phyloP scores from a whole-genome alignment of 148 eudicot species.

The Rheum nobile region DNA sequence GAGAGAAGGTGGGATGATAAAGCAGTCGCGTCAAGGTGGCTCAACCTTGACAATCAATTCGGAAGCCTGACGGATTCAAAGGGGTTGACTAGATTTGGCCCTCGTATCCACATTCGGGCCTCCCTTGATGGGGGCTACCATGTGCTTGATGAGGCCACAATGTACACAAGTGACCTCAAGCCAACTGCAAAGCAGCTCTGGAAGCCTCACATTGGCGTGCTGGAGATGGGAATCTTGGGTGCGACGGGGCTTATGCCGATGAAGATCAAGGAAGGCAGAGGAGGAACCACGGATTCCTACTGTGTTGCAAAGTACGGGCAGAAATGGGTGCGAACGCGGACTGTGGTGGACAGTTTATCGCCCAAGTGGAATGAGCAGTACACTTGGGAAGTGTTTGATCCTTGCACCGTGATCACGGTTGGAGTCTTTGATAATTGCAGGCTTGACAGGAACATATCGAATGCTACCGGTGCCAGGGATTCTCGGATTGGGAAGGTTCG shows the following conservation, averaged over 20 bases:
- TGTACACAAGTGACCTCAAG: conserved; percentile 76
- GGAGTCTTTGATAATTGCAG: conserved; percentile 81
- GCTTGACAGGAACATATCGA: conserved; percentile 35
- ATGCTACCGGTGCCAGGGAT: conserved; percentile 31
- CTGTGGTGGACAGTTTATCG: conserved; percentile 58
- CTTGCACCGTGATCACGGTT: conserved; percentile 83
- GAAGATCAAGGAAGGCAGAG: conserved; percentile 74
- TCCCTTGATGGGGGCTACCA: conserved; percentile 87
- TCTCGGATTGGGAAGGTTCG: conserved; percentile 80
- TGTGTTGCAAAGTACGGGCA: conserved; percentile 94
- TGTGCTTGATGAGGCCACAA: conserved; percentile 81
- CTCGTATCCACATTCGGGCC: conserved; percentile 60
- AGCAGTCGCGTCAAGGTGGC: conserved; percentile 61
- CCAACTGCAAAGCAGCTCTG: conserved; percentile 91
- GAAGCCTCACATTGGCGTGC: conserved; percentile 85
- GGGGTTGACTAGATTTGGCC: conserved; percentile 40
- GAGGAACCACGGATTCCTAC: conserved; percentile 65
- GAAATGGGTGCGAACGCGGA: conserved; percentile 86
- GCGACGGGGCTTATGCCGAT: conserved; percentile 70
- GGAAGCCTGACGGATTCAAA: conserved; percentile 28
- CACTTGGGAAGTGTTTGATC: conserved; percentile 98
- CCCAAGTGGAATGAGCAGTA: conserved; percentile 99
- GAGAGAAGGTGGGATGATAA: conserved; percentile 66
- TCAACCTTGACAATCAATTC: conserved; percentile 50
- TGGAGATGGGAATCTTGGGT: conserved; percentile 84